Evolutionary conservation across 2,329 filamentous ascomycete species (phyloP), one percentile per base, ranked within the genome.

Genomic region (Mycosphaerella arachidis): DNA sequence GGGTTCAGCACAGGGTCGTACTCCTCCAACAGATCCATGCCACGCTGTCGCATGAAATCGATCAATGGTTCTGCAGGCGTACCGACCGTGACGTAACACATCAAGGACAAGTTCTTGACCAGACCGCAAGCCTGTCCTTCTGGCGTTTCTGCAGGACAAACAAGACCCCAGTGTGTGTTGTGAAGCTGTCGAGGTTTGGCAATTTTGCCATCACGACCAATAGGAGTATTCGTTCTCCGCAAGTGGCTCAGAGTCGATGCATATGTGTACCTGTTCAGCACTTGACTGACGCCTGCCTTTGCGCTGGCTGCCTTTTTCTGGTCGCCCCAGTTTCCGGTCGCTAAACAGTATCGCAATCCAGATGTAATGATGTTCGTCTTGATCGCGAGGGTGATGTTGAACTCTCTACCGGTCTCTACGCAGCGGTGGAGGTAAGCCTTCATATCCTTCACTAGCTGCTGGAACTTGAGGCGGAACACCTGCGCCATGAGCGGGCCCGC

Each of bases 251-350:
- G 78, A 0, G 93, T 97, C 45, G 95, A 99, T 16, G 94, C 87
- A 72, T 97, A 99, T 0, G 95, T 97, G 75, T 97, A 99, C 74
- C 94, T 86, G 79, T 97, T 99, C 71, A 99, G 79, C 77, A 99
- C 95, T 78, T 99, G 94, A 52, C 93, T 97, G 51, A 99, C 94
- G 82, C 94, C 95, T 51, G 94, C 94, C 65, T 95, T 97, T 1
- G 92, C 91, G 68, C 89, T 93, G 69, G 90, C 90, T 20, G 94
- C 92, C 81, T 97, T 99, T 84, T 97, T 99, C 80, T 99, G 94
- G 67, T 99, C 94, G 72, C 94, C 95, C 95, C 94, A 99, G 77
- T 99, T 99, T 67, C 94, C 94, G 13, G 94, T 99, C 29, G 94
- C 93, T 63, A 99, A 82, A 55, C 94, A 97, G 77, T 99, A 99